Base-by-base conservation (phyloP, 257 asterid species). In the Solanum pinnatisectum region DNA sequence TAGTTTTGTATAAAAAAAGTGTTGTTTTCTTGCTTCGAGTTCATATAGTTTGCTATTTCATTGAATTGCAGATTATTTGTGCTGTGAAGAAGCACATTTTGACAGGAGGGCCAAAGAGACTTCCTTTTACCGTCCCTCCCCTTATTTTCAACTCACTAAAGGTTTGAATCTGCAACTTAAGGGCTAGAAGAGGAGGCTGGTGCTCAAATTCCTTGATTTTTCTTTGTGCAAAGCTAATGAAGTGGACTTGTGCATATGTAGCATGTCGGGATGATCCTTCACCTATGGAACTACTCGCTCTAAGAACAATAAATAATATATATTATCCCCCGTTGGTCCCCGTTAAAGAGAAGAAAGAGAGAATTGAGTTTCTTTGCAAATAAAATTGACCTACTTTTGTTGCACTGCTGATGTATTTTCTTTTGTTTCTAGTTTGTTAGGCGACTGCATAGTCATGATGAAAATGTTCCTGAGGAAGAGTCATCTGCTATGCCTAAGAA, bases 61-160 rank as follows among this genome's bases (percentile, higher is more conserved):
- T 92, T 90, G 91, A 70, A 25, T 90, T 90, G 83, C 98, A 97
- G 99, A 93, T 97, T 65, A 94, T 97, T 85, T 90, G 92, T 83
- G 91, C 93, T 40, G 96, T 96, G 92, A 94, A 94, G 98, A 97
- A 95, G 92, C 98, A 97, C 92, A 92, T 97, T 88, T 89, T 94
- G 93, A 88, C 93, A 72, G 99, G 99, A 67, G 99, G 99, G 88
- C 92, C 93, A 44, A 96, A 93, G 95, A 95, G 99, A 93, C 99
- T 97, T 90, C 98, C 95, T 6, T 93, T 89, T 86, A 97, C 98
- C 1, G 91, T 97, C 88, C 99, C 99, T 89, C 96, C 99, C 73
- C 96, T 97, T 90, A 92, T 96, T 90, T 94, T 96, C 88, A 94
- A 93, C 88, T 91, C 99, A 56, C 93, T 97, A 63, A 92, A 95